Evolutionary conservation across 306 rosid genomes (phyloP).

Genomic region (Gynostemma pentaphyllum): DNA sequence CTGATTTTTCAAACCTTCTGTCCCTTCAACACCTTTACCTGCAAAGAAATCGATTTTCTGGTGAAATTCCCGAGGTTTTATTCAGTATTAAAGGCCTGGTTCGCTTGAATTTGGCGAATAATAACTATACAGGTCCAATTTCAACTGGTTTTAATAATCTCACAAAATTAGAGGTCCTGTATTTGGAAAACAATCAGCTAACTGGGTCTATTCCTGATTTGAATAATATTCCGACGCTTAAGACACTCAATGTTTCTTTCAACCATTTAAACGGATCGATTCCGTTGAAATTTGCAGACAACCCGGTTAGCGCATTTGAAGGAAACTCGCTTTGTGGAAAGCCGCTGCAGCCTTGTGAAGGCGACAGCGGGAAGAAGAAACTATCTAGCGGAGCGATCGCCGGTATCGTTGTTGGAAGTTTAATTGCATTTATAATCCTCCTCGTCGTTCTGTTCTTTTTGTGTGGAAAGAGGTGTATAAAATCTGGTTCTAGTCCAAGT

Average conservation of each 20-base stretch:
- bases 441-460: slow-evolving; percentile 31
- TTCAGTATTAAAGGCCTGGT: slow-evolving; percentile 31
- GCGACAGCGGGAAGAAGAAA: slow-evolving; percentile 24
- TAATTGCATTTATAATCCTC: slow-evolving; percentile 30
- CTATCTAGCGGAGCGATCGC: slow-evolving; percentile 70
- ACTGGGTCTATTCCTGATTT: slow-evolving; percentile 60
- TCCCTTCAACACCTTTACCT: slow-evolving; percentile 37
- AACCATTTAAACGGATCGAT: slow-evolving; percentile 54
- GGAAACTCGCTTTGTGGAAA: slow-evolving; percentile 76
- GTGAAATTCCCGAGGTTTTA: slow-evolving; percentile 45
- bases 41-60: slow-evolving; percentile 46
- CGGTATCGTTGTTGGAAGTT: slow-evolving; percentile 63
- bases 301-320: slow-evolving; percentile 21
- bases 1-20: slow-evolving; percentile 31
- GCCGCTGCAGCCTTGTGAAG: slow-evolving; percentile 55
- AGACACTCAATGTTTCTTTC: slow-evolving; percentile 54
- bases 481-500: too few relatives aligned
- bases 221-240: slow-evolving; percentile 17
- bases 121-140: slow-evolving; percentile 57
- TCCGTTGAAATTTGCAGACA: slow-evolving; percentile 30
- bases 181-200: slow-evolving; percentile 41
- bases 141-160: slow-evolving; percentile 34
- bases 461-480: slow-evolving; percentile 23
- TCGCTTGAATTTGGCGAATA: slow-evolving; percentile 42
- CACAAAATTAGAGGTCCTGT: slow-evolving; percentile 35